Percentiles rank a stretch among this genome's conserved stretches.
phyloP scores from a whole-genome alignment of 2,329 filamentous ascomycete species.

The Pestalotiopsis fici region DNA sequence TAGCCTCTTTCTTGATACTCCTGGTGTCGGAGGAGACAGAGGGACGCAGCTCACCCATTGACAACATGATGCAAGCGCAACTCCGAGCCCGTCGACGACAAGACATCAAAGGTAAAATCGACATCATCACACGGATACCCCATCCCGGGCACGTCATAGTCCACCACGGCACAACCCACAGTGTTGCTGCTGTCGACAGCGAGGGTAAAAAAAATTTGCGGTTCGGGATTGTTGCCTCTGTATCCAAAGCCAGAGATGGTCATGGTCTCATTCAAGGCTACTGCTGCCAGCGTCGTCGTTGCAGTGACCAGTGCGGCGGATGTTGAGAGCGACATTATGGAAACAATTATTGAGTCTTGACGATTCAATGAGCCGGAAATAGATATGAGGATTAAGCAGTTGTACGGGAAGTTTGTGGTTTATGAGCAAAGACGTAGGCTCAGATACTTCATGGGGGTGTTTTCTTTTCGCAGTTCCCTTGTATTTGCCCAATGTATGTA shows the following conservation, averaged over 20 bases:
- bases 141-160: neutral
- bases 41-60: neutral
- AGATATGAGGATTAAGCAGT: too few relatives aligned
- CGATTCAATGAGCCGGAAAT: neutral
- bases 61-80: neutral
- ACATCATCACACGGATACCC: neutral
- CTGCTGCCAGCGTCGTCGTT: neutral
- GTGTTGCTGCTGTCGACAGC: neutral
- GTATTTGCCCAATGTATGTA: too few relatives aligned
- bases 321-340: neutral
- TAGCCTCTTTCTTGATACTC: neutral
- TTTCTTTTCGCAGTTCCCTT: too few relatives aligned
- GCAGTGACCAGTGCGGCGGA: neutral
- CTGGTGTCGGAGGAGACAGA: neutral
- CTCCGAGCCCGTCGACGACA: neutral
- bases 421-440: too few relatives aligned
- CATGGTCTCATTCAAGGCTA: neutral
- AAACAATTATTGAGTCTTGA: neutral
- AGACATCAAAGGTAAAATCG: neutral
- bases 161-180: neutral
- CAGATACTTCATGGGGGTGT: too few relatives aligned
- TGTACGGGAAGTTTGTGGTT: too few relatives aligned
- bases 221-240: neutral
- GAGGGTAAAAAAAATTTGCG: neutral
- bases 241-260: neutral